Conservation (phyloP, 2,329 filamentous ascomycete species). For the Mycosphaerella arachidis region DNA sequence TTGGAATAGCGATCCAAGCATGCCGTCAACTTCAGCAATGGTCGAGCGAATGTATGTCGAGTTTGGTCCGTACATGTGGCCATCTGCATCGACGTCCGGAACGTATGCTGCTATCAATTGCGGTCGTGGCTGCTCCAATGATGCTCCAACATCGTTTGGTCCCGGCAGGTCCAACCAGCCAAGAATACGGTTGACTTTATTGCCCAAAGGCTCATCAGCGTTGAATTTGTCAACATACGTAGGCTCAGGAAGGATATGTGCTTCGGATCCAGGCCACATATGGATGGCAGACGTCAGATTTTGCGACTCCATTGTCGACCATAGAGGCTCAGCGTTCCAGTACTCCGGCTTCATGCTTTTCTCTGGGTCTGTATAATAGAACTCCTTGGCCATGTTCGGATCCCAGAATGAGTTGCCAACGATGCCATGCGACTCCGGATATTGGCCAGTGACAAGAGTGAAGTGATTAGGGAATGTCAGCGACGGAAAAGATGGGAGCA, state of each 20-base stretch:
- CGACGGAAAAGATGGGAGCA: conserved; percentile 90
- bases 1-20: conserved; percentile 71
- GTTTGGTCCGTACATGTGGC: conserved; percentile 87
- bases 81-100: conserved; percentile 81
- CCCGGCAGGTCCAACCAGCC: conserved; percentile 82
- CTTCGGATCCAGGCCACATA: conserved; percentile 98
- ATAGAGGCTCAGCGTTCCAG: conserved; percentile 93
- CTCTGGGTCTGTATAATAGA: conserved; percentile 76
- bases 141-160: conserved; percentile 49
- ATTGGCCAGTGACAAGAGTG: conserved; percentile 83
- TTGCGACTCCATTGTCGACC: conserved; percentile 84
- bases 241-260: conserved; percentile 72
- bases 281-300: conserved; percentile 78
- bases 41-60: conserved; percentile 82
- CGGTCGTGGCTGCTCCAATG: conserved; percentile 57
- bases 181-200: conserved; percentile 75
- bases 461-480: conserved; percentile 96
- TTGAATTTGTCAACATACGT: conserved; percentile 83
- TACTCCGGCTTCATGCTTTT: conserved; percentile 79
- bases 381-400: conserved; percentile 67
- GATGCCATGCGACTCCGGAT: conserved; percentile 88
- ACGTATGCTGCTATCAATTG: conserved; percentile 94
- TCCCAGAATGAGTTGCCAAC: conserved; percentile 97
- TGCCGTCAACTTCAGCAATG: conserved; percentile 73
- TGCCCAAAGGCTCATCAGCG: conserved; percentile 64